Evolutionary conservation across 2,329 filamentous ascomycete genomes (phyloP).

Genomic region (Calonectria ilicicola): DNA sequence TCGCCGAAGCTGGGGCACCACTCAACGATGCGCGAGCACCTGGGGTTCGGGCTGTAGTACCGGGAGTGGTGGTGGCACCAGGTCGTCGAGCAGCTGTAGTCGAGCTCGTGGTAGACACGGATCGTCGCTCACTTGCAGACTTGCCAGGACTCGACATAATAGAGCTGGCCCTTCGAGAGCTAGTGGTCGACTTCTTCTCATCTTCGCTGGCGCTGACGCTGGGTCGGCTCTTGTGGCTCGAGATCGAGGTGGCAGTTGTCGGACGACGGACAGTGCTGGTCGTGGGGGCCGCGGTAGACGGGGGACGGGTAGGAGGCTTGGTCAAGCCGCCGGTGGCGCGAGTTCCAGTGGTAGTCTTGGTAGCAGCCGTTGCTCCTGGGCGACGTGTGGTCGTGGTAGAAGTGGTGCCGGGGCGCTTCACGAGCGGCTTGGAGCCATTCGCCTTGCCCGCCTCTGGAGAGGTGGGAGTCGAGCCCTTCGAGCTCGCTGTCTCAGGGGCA

Average conservation of each 20-base stretch:
- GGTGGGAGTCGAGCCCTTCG: constrained; percentile 44
- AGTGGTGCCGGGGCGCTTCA: constrained; percentile 52
- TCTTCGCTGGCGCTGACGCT: constrained; percentile 64
- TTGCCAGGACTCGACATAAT: constrained; percentile 54
- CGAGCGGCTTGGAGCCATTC: constrained; percentile 43
- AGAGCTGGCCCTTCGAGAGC: constrained; percentile 58
- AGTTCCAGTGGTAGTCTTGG: constrained; percentile 45
- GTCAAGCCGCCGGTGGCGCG: constrained; percentile 55
- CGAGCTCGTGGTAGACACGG: constrained; percentile 48
- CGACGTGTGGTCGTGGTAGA: constrained; percentile 50
- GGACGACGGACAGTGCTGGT: constrained; percentile 48
- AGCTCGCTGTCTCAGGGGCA: constrained; percentile 40
- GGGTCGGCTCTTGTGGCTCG: constrained; percentile 59
- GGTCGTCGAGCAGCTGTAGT: constrained; percentile 50
- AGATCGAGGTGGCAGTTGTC: constrained; percentile 50
- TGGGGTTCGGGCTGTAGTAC: constrained; percentile 50
- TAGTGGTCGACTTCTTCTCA: constrained; percentile 58
- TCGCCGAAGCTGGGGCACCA: constrained; percentile 44
- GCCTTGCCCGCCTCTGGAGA: constrained; percentile 51
- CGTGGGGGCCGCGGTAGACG: constrained; percentile 51
- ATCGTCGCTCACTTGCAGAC: constrained; percentile 48
- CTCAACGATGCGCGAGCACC: constrained; percentile 45
- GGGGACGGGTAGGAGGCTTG: constrained; percentile 63
- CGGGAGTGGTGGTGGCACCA: constrained; percentile 44
- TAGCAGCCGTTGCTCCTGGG: constrained; percentile 43